A percentile compares a stretch with the other conserved stretches of the same genome.
Evolutionary conservation across 345 rosid species (phyloP).

Genomic region (Xanthoceras sorbifolium): DNA sequence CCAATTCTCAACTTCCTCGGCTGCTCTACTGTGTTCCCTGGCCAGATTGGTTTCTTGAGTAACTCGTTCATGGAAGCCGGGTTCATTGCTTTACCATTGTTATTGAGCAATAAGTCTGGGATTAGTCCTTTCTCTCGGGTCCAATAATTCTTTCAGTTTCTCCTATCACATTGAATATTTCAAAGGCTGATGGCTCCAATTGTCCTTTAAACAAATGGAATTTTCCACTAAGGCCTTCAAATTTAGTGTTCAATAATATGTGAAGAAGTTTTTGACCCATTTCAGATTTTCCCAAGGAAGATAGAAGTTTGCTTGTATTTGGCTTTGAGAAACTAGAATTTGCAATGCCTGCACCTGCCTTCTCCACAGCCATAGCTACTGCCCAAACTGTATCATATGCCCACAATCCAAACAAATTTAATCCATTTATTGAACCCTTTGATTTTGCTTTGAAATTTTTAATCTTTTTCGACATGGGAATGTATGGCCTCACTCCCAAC

Average conservation of each 20-base stretch:
- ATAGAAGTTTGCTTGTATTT: not conserved
- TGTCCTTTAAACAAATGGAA: constrained; percentile 37
- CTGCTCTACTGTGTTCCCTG: constrained; percentile 34
- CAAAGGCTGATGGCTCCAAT: constrained; percentile 26
- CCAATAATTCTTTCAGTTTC: constrained; percentile 27
- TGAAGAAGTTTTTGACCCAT: constrained; percentile 31
- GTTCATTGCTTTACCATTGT: not conserved
- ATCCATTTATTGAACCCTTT: not conserved
- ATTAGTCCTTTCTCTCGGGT: constrained; percentile 19
- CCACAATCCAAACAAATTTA: constrained; percentile 29
- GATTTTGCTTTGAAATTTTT: constrained; percentile 9
- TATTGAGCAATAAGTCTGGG: not conserved
- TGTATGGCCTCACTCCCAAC: constrained; percentile 25
- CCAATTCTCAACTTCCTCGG: constrained; percentile 42
- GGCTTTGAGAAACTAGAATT: constrained; percentile 12
- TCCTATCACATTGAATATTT: constrained; percentile 43
- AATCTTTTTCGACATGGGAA: constrained; percentile 15
- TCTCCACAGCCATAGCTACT: constrained; percentile 45
- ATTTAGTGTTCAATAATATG: constrained; percentile 16
- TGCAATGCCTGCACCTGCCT: not conserved
- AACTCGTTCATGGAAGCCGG: not conserved
- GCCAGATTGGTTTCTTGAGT: constrained; percentile 40
- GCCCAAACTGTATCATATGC: constrained; percentile 47
- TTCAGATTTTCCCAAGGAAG: constrained; percentile 20
- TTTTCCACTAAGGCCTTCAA: constrained; percentile 43